Evolutionary conservation across 371 early-diverging fungal genomes (phyloP), one percentile per base, ranked within the genome.

Genomic region (Rhizopus arrhizus): DNA sequence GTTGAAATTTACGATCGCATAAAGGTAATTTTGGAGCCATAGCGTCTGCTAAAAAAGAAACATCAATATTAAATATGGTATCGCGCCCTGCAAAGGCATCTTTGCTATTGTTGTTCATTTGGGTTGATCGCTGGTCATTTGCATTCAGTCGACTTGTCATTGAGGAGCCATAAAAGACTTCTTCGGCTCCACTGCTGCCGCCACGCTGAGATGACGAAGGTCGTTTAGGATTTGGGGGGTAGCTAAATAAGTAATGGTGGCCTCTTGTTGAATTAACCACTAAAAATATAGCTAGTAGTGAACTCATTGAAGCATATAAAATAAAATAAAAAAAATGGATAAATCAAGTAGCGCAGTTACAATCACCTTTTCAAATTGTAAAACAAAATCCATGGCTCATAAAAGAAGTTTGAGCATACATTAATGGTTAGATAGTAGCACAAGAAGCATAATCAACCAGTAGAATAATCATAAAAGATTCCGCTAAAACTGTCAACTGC

Each of bases 1-100:
- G 78, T 63, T 90, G 90, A 66, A 94, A 94, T 53, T 85, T 81
- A 31, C 81, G 73, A 69, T 91, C 90, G 59, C 92, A 86, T 3
- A 92, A 72, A 5, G 87, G 77, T 8, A 76, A 67, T 73, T 86
- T 89, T 7, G 94, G 94, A 0, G 91, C 86, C 7, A 94, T 77
- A 5, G 91, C 71, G 58, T 90, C 87, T 7, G 91, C 89, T 22
- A 91, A 80, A 56, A 89, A 80, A 8, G 81, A 76, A 4, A 84
- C 81, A 13, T 89, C 86, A 48, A 89, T 86, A 57, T 89, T 86
- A 50, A 90, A 82, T 8, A 90, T 72, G n/a, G 68, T 68, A 45
- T 78, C 73, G 6, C 76, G 65, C 13, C 73, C 70, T 33, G 78
- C 80, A 64, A 72, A 77, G 15, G 67, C 57, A 56, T 75, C 70